Evolutionary conservation across 1,139 yeast species (phyloP).

Genomic region (Kluyveromyces sp.): DNA sequence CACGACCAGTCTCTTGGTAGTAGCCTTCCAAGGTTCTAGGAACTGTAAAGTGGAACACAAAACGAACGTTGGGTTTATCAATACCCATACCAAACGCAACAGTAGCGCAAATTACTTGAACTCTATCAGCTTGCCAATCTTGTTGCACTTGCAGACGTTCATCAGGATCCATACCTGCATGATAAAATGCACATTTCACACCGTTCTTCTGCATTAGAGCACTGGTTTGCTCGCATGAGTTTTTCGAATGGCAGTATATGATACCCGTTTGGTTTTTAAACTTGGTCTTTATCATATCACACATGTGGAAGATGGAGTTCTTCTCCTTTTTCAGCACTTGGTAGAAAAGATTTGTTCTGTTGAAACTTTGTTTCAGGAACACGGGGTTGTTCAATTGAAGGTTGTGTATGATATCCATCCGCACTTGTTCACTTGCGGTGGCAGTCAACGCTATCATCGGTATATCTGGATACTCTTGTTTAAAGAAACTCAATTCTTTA

Average conservation of each 20-base stretch:
- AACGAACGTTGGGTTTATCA: constrained; percentile 91
- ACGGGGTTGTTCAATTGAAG: constrained; percentile 43
- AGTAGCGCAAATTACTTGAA: constrained; percentile 87
- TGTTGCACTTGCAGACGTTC: constrained; percentile 64
- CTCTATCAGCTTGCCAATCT: constrained; percentile 68
- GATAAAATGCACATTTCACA: constrained; percentile 67
- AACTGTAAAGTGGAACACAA: constrained; percentile 80
- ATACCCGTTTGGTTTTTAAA: constrained; percentile 70
- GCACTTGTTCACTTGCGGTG: constrained; percentile 89
- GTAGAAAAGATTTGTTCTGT: constrained; percentile 77
- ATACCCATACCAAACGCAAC: constrained; percentile 99
- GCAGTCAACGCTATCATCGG: constrained; percentile 98
- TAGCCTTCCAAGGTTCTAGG: constrained; percentile 93
- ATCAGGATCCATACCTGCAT: constrained; percentile 86
- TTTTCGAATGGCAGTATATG: constrained; percentile 87
- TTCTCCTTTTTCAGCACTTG: constrained; percentile 62
- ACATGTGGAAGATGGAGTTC: constrained; percentile 53
- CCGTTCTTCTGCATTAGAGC: constrained; percentile 53
- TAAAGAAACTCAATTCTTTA: constrained; percentile 69
- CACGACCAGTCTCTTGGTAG: constrained; percentile 98
- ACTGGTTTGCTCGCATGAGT: constrained; percentile 79
- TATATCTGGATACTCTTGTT: constrained; percentile 61
- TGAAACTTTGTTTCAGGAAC: constrained; percentile 64
- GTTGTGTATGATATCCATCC: constrained; percentile 76
- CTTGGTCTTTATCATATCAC: constrained; percentile 43